phyloP scores from a whole-genome alignment of 2,329 filamentous ascomycete genomes.

The Arthrinium phaeospermum region DNA sequence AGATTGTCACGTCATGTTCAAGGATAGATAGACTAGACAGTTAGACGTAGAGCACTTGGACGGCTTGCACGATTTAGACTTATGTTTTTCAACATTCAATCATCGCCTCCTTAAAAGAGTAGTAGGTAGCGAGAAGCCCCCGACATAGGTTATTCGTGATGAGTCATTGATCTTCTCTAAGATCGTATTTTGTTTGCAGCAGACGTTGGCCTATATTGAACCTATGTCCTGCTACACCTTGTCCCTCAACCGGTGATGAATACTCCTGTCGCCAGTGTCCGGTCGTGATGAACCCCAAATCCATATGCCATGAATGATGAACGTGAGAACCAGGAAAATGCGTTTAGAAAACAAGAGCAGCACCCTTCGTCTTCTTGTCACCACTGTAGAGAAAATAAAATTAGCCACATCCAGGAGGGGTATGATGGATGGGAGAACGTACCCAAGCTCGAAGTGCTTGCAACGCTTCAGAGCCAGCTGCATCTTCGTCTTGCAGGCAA shows the following conservation, averaged over 20 bases:
- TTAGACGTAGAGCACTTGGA: neutral
- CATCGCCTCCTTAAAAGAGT: slow-evolving; percentile 7
- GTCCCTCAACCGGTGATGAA: slow-evolving; percentile 48
- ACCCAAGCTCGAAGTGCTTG: slow-evolving; percentile 99
- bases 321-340: slow-evolving; percentile 34
- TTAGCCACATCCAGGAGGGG: slow-evolving; percentile 26
- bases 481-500: slow-evolving; percentile 96
- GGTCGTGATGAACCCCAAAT: slow-evolving; percentile 52
- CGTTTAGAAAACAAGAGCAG: slow-evolving; percentile 97
- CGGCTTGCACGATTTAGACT: neutral
- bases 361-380: slow-evolving; percentile 99
- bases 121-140: slow-evolving; percentile 8
- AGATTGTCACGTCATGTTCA: neutral
- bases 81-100: slow-evolving; percentile 12
- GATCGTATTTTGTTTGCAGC: slow-evolving; percentile 16
- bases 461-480: slow-evolving; percentile 99
- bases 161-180: slow-evolving; percentile 16
- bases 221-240: slow-evolving; percentile 30
- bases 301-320: slow-evolving; percentile 51
- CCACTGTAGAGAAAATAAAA: slow-evolving; percentile 68
- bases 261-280: slow-evolving; percentile 44
- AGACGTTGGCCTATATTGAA: slow-evolving; percentile 32
- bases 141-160: slow-evolving; percentile 16
- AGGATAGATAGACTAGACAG: neutral
- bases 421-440: slow-evolving; percentile 50